Conservation (phyloP, 2,329 filamentous ascomycete species). For the Rasamsonia emersonii region DNA sequence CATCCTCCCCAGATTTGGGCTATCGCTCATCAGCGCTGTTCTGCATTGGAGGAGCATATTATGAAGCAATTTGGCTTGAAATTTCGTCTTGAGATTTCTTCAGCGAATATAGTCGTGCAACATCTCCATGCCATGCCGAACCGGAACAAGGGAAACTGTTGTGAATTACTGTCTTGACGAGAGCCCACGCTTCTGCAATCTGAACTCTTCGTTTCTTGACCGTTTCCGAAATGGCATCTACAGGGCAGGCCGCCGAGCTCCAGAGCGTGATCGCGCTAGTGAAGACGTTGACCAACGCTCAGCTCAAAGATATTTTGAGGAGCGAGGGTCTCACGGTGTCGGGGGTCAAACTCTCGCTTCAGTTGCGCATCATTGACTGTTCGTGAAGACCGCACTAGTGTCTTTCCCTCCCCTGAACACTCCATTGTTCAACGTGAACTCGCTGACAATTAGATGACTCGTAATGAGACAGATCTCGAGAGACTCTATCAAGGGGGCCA, state of each 20-base stretch:
- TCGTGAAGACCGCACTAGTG: conserved; percentile 34
- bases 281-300: conserved; percentile 51
- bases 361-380: conserved; percentile 71
- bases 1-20: conserved; percentile 3
- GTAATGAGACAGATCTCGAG: conserved; percentile 18
- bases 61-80: conserved; percentile 1
- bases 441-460: not conserved
- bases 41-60: conserved; percentile 1
- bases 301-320: conserved; percentile 69
- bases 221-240: conserved; percentile 26
- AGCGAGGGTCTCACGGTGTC: conserved; percentile 66
- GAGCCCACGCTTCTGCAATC: not conserved
- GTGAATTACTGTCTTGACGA: conserved; percentile 16
- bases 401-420: conserved; percentile 6
- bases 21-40: too few species aligned
- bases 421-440: conserved; percentile 1
- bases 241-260: conserved; percentile 32
- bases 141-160: conserved; percentile 4
- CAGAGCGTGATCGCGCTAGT: conserved; percentile 36
- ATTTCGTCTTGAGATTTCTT: conserved; percentile 1
- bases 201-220: not conserved
- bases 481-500: conserved; percentile 15
- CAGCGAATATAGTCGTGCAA: not conserved
- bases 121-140: not conserved
- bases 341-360: conserved; percentile 77